Evolutionary conservation across 2,329 filamentous ascomycete genomes (phyloP).

Genomic region (Falciphora oryzae): DNA sequence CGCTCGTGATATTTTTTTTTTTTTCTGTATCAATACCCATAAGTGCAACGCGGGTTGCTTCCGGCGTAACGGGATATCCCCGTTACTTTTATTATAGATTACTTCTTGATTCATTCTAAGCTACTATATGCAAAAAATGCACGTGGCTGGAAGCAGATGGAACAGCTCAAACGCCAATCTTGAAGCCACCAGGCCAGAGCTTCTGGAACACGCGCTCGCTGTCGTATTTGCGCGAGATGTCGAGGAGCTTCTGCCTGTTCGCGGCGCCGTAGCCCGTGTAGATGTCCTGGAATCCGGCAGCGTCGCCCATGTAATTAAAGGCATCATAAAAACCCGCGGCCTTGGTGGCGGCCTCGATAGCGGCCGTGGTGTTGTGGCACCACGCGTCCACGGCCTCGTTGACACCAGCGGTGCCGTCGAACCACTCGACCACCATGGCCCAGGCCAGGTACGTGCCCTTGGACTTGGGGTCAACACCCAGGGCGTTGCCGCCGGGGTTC

Average conservation of each 20-base stretch:
- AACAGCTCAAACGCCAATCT: slow-evolving; percentile 8
- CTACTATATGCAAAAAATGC: too few relatives aligned
- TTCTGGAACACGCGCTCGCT: slow-evolving; percentile 28
- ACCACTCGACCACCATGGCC: slow-evolving; percentile 17
- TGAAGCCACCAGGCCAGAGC: slow-evolving; percentile 25
- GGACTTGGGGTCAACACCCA: slow-evolving; percentile 28
- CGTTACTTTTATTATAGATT: too few relatives aligned
- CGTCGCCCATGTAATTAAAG: slow-evolving; percentile 39
- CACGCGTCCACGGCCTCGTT: slow-evolving; percentile 25
- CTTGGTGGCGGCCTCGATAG: slow-evolving; percentile 23
- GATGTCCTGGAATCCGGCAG: slow-evolving; percentile 30
- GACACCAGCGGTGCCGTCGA: slow-evolving; percentile 13
- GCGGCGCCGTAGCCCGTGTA: slow-evolving; percentile 31
- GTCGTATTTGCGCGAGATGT: slow-evolving; percentile 26
- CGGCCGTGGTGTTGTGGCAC: slow-evolving; percentile 16
- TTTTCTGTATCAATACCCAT: too few relatives aligned
- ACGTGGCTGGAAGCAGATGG: too few relatives aligned
- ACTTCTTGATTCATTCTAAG: too few relatives aligned
- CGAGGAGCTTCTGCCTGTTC: slow-evolving; percentile 27
- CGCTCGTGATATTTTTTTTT: too few relatives aligned
- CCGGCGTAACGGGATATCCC: too few relatives aligned
- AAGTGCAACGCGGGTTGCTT: too few relatives aligned
- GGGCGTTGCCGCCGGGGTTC: slow-evolving; percentile 31
- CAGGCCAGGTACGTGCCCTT: slow-evolving; percentile 3
- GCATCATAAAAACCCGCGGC: slow-evolving; percentile 24